Evolutionary conservation across 345 rosid species (phyloP), one percentile per base, ranked within the genome.

Genomic region (Tarenaya hassleriana): DNA sequence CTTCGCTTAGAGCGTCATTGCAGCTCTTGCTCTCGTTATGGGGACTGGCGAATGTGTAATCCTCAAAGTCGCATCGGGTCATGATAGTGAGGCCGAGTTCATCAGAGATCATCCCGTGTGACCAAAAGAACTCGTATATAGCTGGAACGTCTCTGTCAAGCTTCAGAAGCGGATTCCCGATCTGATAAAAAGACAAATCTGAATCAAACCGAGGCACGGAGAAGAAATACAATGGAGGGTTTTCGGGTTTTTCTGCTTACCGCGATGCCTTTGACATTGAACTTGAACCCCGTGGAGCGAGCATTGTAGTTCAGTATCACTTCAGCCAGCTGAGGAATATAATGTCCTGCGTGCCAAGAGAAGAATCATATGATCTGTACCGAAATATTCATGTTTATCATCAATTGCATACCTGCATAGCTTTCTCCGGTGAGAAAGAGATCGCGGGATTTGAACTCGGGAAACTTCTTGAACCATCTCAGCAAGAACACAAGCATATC

Each of bases 21-120:
- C 98, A 91, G 5, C 68, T 7, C 2, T 67, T 48, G 17, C 78
- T 47, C 21, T 68, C 60, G 55, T 80, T 87, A 65, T 80, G 92
- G 34, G 88, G 73, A 67, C 52, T 69, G 10, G 78, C 70, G 58
- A 51, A 79, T 37, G 61, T 40, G 69, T 91, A 87, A 66, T 76
- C 92, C 56, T 84, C 81, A 61, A 91, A 91, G 63, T 87, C 72
- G 13, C 98, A 87, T n/a, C 77, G 68, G 33, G 68, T 76, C 87
- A 61, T 79, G 58, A 91, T 77, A 66, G 69, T 66, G 13, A 76
- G 80, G 19, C 86, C 86, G 38, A 87, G 56, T 76, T 91, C 96
- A 73, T 91, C 95, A 19, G 98, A 91, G 34, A 91, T 84, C 96
- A 91, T 87, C 55, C 90, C 95, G 12, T 87, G 95, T 8, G 98